Evolutionary conservation across 495 filamentous ascomycete genomes (phyloP).

Genomic region (Podospora appendiculata): DNA sequence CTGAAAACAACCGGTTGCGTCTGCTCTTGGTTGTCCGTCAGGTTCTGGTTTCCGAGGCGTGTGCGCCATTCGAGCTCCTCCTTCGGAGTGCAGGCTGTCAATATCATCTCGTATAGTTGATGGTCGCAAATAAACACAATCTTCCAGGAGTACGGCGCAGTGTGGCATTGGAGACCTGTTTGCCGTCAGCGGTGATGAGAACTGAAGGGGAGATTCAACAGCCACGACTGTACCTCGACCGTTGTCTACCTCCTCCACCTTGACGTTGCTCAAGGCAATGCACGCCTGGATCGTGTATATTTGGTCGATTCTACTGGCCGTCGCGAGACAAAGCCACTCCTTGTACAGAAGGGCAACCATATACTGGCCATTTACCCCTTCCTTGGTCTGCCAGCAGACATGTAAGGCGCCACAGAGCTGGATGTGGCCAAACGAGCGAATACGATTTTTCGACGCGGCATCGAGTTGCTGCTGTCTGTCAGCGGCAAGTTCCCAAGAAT

Average conservation of each 20-base stretch:
- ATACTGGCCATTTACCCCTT: constrained; percentile 64
- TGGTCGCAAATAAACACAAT: constrained; percentile 73
- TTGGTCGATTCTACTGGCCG: constrained; percentile 48
- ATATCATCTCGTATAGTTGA: constrained; percentile 73
- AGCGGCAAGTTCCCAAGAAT: constrained; percentile 10
- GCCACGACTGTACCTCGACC: constrained; percentile 57
- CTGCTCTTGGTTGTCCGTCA: constrained; percentile 32
- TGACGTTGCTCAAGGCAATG: constrained; percentile 60
- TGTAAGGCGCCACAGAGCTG: constrained; percentile 81
- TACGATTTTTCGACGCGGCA: constrained; percentile 42
- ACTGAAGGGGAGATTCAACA: not conserved
- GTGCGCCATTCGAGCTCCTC: constrained; percentile 76
- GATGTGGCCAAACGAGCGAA: constrained; percentile 74
- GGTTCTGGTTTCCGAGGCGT: constrained; percentile 34
- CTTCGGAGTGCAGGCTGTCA: constrained; percentile 77
- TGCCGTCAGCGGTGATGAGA: no score
- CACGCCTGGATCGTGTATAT: constrained; percentile 68
- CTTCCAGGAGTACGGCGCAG: constrained; percentile 86
- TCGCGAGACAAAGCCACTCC: constrained; percentile 72
- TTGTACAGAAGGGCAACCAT: constrained; percentile 83
- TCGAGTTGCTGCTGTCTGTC: constrained; percentile 26
- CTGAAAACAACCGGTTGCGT: constrained; percentile 42
- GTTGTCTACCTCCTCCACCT: constrained; percentile 71
- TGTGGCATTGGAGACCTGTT: constrained; percentile 76
- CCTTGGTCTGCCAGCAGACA: constrained; percentile 68